These are phyloP conservation scores for Boletus rubroflammeus DNA, from an alignment of 768 basidiomycete species.

Conservation along the genomic window DNA sequence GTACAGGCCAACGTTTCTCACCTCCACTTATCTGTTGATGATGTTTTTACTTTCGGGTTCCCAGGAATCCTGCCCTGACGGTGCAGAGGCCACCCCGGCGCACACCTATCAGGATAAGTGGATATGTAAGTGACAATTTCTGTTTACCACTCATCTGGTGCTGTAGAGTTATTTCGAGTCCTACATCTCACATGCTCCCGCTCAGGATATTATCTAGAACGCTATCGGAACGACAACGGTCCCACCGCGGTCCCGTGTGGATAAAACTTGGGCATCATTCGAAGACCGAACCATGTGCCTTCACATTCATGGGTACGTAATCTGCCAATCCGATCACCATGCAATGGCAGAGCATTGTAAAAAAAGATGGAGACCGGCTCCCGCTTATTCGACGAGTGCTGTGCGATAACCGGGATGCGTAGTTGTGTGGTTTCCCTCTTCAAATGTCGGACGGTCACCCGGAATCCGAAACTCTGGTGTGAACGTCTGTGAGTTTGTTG, in stretches of 20 bases:
- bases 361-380: conserved; percentile 10
- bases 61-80: conserved; percentile 3
- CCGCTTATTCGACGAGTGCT: conserved; percentile 8
- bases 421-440: background rate
- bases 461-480: conserved; percentile 11
- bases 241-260: background rate
- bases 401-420: conserved; percentile 2
- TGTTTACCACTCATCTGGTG: background rate
- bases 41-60: conserved; percentile 5
- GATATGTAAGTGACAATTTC: conserved; percentile 15
- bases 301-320: background rate
- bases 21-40: background rate
- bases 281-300: background rate
- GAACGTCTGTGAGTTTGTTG: conserved; percentile 10
- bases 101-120: conserved; percentile 12
- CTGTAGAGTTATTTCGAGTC: conserved; percentile 10
- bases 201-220: background rate
- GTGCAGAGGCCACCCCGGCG: background rate
- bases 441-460: conserved; percentile 8
- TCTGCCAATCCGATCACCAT: background rate
- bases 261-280: background rate
- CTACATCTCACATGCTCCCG: conserved; percentile 7
- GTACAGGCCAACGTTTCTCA: conserved; percentile 13
- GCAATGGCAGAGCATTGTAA: background rate
- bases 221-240: conserved; percentile 6